Base-by-base conservation (phyloP, 2,329 filamentous ascomycete species). In the Penicillium sumatraense region DNA sequence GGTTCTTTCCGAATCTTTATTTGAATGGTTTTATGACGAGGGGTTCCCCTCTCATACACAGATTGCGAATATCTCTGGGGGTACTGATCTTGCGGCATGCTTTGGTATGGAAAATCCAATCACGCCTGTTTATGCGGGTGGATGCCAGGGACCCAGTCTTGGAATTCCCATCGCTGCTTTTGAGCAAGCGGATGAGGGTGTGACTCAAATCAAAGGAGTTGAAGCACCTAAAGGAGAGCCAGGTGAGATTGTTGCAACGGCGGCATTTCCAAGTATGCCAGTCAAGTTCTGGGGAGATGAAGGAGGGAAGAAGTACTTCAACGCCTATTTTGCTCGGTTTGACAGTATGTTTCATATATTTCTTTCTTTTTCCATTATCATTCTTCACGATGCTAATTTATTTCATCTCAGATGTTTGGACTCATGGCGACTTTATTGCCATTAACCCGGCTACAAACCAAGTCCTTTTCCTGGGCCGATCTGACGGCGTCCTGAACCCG, bases 401-500 rank as follows among this genome's bases (percentile, higher is more conserved):
- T 24, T 7, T 3, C n/a, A 21, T 49, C 51, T 1, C 26, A 68
- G 70, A 86, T 51, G 89, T 90, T 1, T 95, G 90, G 91, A 89
- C 89, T 0, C 90, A 95, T 59, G 90, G 90, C 18, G 91, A 95
- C 67, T 93, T 93, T 69, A 86, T 90, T 65, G 81, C 83, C 33
- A 76, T 89, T 13, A 86, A 93, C 65, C 89, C 89, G 0, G 60
- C 75, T 3, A 93, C 89, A 1, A 83, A 85, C 5, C 82, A 85
- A 50, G 51, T 72, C 2, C 52, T 66, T 7, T 68, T 74, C 46
- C 65, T 70, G 20, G 72, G 72, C 10, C 65, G 69, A 11, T 63
- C 81, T 5, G 90, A 95, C 67, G 90, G 90, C 10, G 90, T 95
- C 2, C 75, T 95, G 49, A 95, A 95, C 67, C 90, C 90, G 0